These are phyloP conservation scores for Ustilago hordei DNA, from an alignment of 1,284 basidiomycete genomes.

Conservation along the genomic window DNA sequence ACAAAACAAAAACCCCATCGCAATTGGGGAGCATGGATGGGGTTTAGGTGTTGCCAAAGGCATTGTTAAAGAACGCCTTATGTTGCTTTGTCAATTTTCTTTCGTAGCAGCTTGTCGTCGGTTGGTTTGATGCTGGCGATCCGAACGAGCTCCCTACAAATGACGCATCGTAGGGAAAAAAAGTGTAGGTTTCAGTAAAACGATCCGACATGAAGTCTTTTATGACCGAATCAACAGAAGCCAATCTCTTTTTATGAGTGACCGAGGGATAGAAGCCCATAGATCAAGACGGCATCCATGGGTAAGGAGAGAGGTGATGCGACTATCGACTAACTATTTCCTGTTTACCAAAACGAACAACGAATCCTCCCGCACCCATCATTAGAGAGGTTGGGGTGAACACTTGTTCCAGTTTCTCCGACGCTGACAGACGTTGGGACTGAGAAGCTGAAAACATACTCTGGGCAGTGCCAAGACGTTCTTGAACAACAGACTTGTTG, in stretches of 20 bases:
- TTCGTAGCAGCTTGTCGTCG: not conserved
- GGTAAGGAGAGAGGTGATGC: too few relatives aligned
- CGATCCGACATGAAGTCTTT: not conserved
- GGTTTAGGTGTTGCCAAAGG: constrained; percentile 29
- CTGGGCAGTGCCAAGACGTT: constrained; percentile 8
- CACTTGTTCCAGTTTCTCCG: constrained; percentile 1
- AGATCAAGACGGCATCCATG: not conserved
- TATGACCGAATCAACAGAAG: not conserved
- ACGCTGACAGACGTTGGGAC: not conserved
- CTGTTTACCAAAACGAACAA: not conserved
- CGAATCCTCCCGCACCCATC: constrained; percentile 4
- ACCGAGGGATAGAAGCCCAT: not conserved
- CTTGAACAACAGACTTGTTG: constrained; percentile 3
- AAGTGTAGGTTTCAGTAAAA: not conserved
- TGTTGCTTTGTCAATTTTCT: constrained; percentile 26
- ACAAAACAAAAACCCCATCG: too few relatives aligned
- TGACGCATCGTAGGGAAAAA: not conserved
- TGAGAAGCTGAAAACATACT: constrained; percentile 33
- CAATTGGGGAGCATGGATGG: too few relatives aligned
- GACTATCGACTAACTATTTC: not conserved
- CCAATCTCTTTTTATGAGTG: not conserved
- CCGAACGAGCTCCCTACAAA: constrained; percentile 21
- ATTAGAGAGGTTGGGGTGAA: constrained; percentile 1
- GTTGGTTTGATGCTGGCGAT: constrained; percentile 6
- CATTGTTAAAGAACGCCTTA: constrained; percentile 44